These are phyloP conservation scores for Helotiales sp. DNA, from an alignment of 2,329 filamentous ascomycete genomes.

Conservation along the genomic window DNA sequence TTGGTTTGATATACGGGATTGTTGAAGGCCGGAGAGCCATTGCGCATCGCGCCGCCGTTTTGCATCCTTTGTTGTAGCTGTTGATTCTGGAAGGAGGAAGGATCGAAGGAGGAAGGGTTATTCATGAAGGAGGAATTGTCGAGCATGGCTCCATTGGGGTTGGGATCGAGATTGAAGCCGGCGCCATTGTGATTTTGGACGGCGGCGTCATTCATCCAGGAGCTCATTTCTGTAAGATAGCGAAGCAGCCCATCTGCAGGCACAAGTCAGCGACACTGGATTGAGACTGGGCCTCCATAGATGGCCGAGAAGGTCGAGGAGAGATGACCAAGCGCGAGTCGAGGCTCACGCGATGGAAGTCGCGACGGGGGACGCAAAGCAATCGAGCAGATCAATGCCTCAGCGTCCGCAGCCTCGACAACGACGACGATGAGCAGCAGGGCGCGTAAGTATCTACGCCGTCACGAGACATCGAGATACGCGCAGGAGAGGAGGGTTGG, in stretches of 20 bases:
- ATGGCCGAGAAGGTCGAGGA: conserved; percentile 29
- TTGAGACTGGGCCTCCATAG: conserved; percentile 31
- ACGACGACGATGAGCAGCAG: conserved; percentile 23
- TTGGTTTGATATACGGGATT: conserved; percentile 83
- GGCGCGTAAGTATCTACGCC: conserved; percentile 30
- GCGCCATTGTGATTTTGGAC: conserved; percentile 73
- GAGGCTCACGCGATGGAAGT: conserved; percentile 40
- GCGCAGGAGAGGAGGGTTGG: conserved; percentile 28
- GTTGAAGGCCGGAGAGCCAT: conserved; percentile 78
- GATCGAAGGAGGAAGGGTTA: conserved; percentile 64
- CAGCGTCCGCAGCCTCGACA: conserved; percentile 28
- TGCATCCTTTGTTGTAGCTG: conserved; percentile 66
- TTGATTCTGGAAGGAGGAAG: conserved; percentile 54
- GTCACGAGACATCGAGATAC: conserved; percentile 39
- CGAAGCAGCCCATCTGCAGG: conserved; percentile 43
- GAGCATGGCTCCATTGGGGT: conserved; percentile 63
- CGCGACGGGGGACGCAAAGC: conserved; percentile 35
- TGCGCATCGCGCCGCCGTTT: conserved; percentile 84
- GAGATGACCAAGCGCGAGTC: conserved; percentile 37
- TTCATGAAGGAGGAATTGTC: conserved; percentile 69
- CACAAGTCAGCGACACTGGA: conserved; percentile 39
- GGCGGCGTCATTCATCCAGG: conserved; percentile 73
- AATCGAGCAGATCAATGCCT: conserved; percentile 31
- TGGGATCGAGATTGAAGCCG: conserved; percentile 68
- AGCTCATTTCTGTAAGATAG: conserved; percentile 65